phyloP scores from a whole-genome alignment of 2,329 filamentous ascomycete genomes.

The Monilinia fructigena region DNA sequence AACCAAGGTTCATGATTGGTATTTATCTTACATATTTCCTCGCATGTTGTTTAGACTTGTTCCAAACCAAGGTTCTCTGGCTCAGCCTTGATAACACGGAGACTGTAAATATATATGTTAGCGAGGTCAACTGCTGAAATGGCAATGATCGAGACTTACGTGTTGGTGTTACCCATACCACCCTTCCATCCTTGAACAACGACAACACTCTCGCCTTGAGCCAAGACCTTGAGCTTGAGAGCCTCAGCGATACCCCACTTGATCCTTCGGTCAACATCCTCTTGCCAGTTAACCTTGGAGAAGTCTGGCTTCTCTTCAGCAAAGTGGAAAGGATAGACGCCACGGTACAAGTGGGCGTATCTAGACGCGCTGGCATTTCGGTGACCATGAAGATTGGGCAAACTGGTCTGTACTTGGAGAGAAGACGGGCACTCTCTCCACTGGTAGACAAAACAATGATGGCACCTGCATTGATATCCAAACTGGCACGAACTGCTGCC shows the following conservation, averaged over 20 bases:
- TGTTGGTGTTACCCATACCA: slow-evolving; percentile 90
- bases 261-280: slow-evolving; percentile 95
- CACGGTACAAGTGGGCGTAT: slow-evolving; percentile 94
- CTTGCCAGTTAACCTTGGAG: slow-evolving; percentile 89
- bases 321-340: slow-evolving; percentile 97
- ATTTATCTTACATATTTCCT: slow-evolving; percentile 2
- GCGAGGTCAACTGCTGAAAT: background rate
- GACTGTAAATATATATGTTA: slow-evolving; percentile 28
- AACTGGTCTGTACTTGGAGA: slow-evolving; percentile 98
- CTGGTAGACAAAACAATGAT: slow-evolving; percentile 96
- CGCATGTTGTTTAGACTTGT: slow-evolving; percentile 12
- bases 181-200: slow-evolving; percentile 91
- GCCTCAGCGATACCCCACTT: slow-evolving; percentile 94
- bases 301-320: slow-evolving; percentile 94
- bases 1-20: slow-evolving; percentile 13
- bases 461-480: slow-evolving; percentile 93
- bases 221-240: slow-evolving; percentile 75
- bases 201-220: slow-evolving; percentile 70
- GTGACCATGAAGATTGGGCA: slow-evolving; percentile 99
- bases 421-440: slow-evolving; percentile 87
- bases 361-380: slow-evolving; percentile 79
- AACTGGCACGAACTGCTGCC: slow-evolving; percentile 90
- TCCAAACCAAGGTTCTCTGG: slow-evolving; percentile 35
- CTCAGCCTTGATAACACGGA: slow-evolving; percentile 41
- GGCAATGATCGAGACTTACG: slow-evolving; percentile 39